phyloP scores from a whole-genome alignment of 495 filamentous ascomycete genomes.

The Aspergillus incahuasiensis region DNA sequence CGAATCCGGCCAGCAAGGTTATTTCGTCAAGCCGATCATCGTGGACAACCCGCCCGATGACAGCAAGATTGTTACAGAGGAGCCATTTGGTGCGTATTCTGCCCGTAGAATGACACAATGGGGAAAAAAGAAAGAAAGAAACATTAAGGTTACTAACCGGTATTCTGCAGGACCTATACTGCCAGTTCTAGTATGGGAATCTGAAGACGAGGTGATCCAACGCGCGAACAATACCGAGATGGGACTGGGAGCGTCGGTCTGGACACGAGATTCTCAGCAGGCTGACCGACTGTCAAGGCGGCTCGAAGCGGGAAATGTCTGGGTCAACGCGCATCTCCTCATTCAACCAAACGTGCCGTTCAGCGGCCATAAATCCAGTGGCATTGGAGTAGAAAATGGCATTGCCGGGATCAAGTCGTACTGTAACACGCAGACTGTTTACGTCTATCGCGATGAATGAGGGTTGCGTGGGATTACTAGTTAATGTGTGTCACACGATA shows the following conservation, averaged over 20 bases:
- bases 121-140: too few species aligned
- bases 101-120: too few species aligned
- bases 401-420: constrained; percentile 54
- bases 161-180: constrained; percentile 42
- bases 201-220: constrained; percentile 73
- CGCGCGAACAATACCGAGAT: constrained; percentile 83
- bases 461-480: too few species aligned
- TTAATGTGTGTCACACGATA: too few species aligned
- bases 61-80: background rate
- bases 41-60: constrained; percentile 6
- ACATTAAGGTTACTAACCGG: too few species aligned
- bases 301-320: constrained; percentile 63
- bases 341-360: constrained; percentile 34
- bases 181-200: constrained; percentile 55
- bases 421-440: constrained; percentile 47
- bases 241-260: constrained; percentile 76
- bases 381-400: constrained; percentile 43
- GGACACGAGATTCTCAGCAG: constrained; percentile 68
- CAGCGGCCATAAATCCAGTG: constrained; percentile 52
- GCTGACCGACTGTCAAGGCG: constrained; percentile 71
- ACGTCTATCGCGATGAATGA: constrained; percentile 16
- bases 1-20: constrained; percentile 1
- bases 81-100: too few species aligned
- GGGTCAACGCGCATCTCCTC: constrained; percentile 23
- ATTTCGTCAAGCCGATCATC: constrained; percentile 5